Conservation (phyloP, 208 protist species). For the Leptomonas pyrrhocoris region DNA sequence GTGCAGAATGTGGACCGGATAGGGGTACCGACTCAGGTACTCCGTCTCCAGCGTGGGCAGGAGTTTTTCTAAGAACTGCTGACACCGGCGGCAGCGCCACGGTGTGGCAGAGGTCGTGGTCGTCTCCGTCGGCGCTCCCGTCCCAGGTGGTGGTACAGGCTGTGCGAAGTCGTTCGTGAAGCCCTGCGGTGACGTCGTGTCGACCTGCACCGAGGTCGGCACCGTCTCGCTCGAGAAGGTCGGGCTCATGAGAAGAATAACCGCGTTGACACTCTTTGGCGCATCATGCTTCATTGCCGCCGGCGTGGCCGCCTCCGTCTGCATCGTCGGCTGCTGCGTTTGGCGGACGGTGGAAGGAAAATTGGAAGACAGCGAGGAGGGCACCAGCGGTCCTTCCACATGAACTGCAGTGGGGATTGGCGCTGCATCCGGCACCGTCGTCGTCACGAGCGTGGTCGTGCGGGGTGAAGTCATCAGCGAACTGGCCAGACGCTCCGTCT, state of each 20-base stretch:
- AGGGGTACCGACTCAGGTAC: slow-evolving; percentile 38
- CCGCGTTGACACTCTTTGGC: slow-evolving; percentile 5
- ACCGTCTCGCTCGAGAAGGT: slow-evolving; percentile 24
- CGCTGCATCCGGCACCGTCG: background rate
- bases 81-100: slow-evolving; percentile 13
- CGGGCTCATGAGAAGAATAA: slow-evolving; percentile 18
- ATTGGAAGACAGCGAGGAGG: background rate
- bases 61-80: slow-evolving; percentile 29
- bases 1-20: slow-evolving; percentile 63
- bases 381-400: background rate
- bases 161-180: background rate
- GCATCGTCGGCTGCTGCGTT: background rate
- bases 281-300: background rate
- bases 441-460: background rate
- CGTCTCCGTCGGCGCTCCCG: background rate
- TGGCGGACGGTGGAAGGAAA: background rate
- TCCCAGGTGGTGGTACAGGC: background rate
- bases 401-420: no score
- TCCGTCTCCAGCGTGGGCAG: slow-evolving; percentile 38
- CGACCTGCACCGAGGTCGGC: background rate
- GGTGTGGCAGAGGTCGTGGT: background rate
- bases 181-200: background rate
- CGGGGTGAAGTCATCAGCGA: background rate
- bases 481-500: slow-evolving; percentile 12
- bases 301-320: background rate